These are phyloP conservation scores for Fusarium camptoceras DNA, from an alignment of 2,329 filamentous ascomycete genomes.

Conservation along the genomic window DNA sequence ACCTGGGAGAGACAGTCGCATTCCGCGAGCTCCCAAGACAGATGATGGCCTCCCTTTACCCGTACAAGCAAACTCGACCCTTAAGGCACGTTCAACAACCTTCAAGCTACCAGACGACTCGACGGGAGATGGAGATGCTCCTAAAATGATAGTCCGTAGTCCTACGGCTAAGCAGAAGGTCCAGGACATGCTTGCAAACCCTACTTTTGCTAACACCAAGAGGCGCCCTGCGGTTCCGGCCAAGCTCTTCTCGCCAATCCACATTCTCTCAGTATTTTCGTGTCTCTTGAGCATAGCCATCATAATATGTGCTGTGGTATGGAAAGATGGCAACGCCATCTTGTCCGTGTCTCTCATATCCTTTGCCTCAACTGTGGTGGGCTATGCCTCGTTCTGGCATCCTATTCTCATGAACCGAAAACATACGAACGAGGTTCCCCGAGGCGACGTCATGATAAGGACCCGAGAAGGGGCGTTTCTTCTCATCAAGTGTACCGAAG, in stretches of 20 bases:
- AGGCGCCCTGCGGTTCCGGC: slow-evolving; percentile 62
- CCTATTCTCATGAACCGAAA: slow-evolving; percentile 65
- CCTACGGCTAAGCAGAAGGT: slow-evolving; percentile 55
- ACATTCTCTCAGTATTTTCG: slow-evolving; percentile 65
- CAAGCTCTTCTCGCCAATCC: slow-evolving; percentile 62
- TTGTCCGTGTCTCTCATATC: slow-evolving; percentile 64
- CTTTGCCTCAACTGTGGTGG: slow-evolving; percentile 64
- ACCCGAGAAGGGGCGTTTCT: slow-evolving; percentile 71
- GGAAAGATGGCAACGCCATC: slow-evolving; percentile 53
- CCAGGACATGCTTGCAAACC: slow-evolving; percentile 58
- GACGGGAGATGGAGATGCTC: background rate
- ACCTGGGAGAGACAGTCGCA: background rate
- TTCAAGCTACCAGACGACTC: slow-evolving; percentile 4
- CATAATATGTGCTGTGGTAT: slow-evolving; percentile 56
- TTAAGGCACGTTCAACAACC: slow-evolving; percentile 19
- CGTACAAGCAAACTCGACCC: slow-evolving; percentile 1
- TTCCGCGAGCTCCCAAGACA: slow-evolving; percentile 25
- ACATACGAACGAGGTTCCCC: slow-evolving; percentile 61
- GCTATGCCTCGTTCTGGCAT: slow-evolving; percentile 69
- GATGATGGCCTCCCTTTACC: slow-evolving; percentile 29
- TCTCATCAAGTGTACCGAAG: slow-evolving; percentile 67
- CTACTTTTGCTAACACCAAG: slow-evolving; percentile 53
- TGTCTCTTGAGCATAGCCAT: slow-evolving; percentile 62
- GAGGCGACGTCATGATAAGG: slow-evolving; percentile 70
- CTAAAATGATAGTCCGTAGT: slow-evolving; percentile 44